These are phyloP conservation scores for Mycena vitilis DNA, from an alignment of 768 basidiomycete species.

Conservation along the genomic window DNA sequence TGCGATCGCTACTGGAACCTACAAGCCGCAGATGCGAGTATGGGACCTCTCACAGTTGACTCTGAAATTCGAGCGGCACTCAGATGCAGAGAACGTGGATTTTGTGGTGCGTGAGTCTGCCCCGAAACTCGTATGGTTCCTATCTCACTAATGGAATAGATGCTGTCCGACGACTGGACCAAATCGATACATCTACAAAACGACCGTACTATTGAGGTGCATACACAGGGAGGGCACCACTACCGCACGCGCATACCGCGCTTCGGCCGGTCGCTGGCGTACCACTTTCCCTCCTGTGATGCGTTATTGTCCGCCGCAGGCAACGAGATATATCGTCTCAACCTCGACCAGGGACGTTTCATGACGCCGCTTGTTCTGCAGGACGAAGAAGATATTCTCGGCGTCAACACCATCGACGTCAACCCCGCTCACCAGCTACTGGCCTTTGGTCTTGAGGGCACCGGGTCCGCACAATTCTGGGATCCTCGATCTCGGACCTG, in stretches of 20 bases:
- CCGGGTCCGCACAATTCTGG: conserved; percentile 94
- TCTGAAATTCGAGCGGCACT: conserved; percentile 95
- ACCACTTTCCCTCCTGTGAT: conserved; percentile 95
- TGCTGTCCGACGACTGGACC: conserved; percentile 98
- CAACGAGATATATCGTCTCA: conserved; percentile 90
- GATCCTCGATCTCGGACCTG: conserved; percentile 86
- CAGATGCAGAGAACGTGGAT: conserved; percentile 97
- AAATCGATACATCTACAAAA: conserved; percentile 97
- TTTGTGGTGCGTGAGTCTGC: conserved; percentile 86
- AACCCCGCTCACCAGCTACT: conserved; percentile 93
- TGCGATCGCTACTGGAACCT: conserved; percentile 94
- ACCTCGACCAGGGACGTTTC: conserved; percentile 95
- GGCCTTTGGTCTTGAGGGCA: conserved; percentile 89
- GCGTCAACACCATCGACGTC: conserved; percentile 92
- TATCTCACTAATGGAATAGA: conserved; percentile 56
- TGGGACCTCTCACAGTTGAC: conserved; percentile 95
- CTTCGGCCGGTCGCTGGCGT: conserved; percentile 91
- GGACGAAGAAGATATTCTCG: conserved; percentile 67
- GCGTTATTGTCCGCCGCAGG: conserved; percentile 88
- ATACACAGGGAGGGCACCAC: conserved; percentile 94
- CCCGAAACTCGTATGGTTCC: conserved; percentile 9
- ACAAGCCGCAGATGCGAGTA: conserved; percentile 97
- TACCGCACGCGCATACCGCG: conserved; percentile 94
- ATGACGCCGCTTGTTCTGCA: conserved; percentile 81
- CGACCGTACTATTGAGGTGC: conserved; percentile 93